phyloP scores from a whole-genome alignment of 1,284 basidiomycete species.

The Sphagnurus paluster region DNA sequence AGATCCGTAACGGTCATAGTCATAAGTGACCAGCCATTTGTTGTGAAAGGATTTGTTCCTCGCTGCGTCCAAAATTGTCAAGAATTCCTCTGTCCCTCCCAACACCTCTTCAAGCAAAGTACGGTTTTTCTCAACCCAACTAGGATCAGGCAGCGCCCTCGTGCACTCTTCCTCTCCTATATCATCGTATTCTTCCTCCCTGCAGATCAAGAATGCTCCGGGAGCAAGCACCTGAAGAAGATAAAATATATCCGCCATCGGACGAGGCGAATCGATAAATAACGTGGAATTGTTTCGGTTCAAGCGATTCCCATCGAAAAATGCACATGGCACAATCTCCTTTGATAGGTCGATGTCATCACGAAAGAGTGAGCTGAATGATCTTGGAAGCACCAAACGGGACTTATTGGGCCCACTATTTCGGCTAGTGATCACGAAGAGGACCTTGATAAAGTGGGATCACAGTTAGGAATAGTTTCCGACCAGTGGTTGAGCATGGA shows the following conservation, averaged over 20 bases:
- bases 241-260: constrained; percentile 12
- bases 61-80: not conserved
- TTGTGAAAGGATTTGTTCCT: not conserved
- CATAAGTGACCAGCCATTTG: not conserved
- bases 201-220: constrained; percentile 10
- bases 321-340: not conserved
- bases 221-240: constrained; percentile 11
- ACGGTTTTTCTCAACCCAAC: not conserved
- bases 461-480: too few species aligned
- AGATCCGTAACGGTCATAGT: too few species aligned
- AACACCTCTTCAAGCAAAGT: not conserved
- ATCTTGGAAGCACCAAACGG: not conserved
- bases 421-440: too few species aligned
- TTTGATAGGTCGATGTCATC: not conserved
- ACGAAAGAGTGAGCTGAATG: not conserved
- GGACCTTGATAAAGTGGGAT: too few species aligned
- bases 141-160: not conserved
- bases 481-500: not conserved
- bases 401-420: not conserved
- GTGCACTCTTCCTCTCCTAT: not conserved
- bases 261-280: constrained; percentile 8
- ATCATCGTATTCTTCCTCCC: constrained; percentile 6
- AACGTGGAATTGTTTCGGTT: not conserved
- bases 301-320: not conserved
- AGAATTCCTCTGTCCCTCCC: not conserved